phyloP scores from a whole-genome alignment of 129 eudicot genomes.

The Rutidosis leptorrhynchoides region DNA sequence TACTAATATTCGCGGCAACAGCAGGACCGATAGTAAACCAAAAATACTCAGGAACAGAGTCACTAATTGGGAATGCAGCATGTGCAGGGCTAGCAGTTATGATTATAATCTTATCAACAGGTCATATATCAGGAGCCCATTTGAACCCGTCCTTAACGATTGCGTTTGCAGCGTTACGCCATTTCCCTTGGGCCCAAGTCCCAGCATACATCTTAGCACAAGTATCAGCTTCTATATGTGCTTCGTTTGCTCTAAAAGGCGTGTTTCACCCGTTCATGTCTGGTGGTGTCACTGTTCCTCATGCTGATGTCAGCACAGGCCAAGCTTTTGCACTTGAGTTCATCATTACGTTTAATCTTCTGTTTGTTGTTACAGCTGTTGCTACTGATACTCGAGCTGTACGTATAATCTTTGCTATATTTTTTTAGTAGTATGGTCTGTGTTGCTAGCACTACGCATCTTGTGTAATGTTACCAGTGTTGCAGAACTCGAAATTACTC shows the following conservation, averaged over 20 bases:
- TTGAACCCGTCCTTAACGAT: constrained; percentile 81
- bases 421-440: no score
- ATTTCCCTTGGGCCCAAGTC: constrained; percentile 87
- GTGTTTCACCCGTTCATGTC: constrained; percentile 70
- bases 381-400: constrained; percentile 96
- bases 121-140: constrained; percentile 94
- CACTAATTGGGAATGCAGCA: constrained; percentile 82
- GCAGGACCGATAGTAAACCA: constrained; percentile 86
- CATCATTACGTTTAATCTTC: constrained; percentile 69
- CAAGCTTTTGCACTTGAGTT: constrained; percentile 88
- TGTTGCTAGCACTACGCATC: no score
- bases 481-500: no score
- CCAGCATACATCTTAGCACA: constrained; percentile 80
- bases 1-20: constrained; percentile 77
- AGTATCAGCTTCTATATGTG: constrained; percentile 76
- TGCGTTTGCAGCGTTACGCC: constrained; percentile 76
- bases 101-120: constrained; percentile 71
- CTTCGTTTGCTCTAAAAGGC: constrained; percentile 78
- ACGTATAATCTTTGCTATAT: constrained; percentile 12
- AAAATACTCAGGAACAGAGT: constrained; percentile 59
- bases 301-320: constrained; percentile 61
- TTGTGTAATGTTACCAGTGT: no score
- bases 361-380: constrained; percentile 85
- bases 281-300: constrained; percentile 88
- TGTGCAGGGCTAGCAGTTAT: constrained; percentile 82